Conservation (phyloP, 2,329 filamentous ascomycete genomes). For the Xylariaceae sp. region DNA sequence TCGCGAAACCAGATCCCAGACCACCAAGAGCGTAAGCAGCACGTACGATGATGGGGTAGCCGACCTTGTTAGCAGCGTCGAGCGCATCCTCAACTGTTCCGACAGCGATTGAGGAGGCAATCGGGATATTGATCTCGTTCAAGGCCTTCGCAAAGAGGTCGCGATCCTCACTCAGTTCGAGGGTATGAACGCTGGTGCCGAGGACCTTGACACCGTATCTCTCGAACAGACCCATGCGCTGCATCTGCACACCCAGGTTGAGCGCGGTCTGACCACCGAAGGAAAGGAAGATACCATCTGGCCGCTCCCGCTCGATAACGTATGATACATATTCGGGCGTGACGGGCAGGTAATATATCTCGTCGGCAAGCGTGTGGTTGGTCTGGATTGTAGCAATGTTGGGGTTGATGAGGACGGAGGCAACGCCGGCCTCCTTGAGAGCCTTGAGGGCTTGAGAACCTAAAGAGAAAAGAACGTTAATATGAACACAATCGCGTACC, state of each 20-base stretch:
- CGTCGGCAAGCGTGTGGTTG: constrained; percentile 89
- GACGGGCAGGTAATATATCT: constrained; percentile 97
- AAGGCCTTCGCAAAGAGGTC: constrained; percentile 94
- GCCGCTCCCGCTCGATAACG: constrained; percentile 92
- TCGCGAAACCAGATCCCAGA: constrained; percentile 92
- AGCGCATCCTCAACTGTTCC: constrained; percentile 87
- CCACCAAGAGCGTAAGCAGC: constrained; percentile 95
- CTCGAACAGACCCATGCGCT: constrained; percentile 91
- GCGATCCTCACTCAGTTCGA: constrained; percentile 92
- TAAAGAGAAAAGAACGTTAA: constrained; percentile 35
- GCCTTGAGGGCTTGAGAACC: constrained; percentile 95
- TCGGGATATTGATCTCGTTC: constrained; percentile 95
- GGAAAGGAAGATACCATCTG: constrained; percentile 94
- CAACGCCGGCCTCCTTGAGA: constrained; percentile 87
- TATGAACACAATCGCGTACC: not conserved
- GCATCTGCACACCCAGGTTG: constrained; percentile 95
- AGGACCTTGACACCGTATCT: constrained; percentile 94
- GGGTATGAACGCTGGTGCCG: constrained; percentile 87
- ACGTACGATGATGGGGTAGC: constrained; percentile 96
- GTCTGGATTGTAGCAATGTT: constrained; percentile 99
- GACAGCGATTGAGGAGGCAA: constrained; percentile 92
- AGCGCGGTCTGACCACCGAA: constrained; percentile 97
- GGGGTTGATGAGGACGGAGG: constrained; percentile 91
- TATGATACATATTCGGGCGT: constrained; percentile 97
- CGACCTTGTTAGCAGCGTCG: constrained; percentile 76